Base-by-base conservation (phyloP, 2,329 filamentous ascomycete species). In the Aspergillus fumigatiaffinis region DNA sequence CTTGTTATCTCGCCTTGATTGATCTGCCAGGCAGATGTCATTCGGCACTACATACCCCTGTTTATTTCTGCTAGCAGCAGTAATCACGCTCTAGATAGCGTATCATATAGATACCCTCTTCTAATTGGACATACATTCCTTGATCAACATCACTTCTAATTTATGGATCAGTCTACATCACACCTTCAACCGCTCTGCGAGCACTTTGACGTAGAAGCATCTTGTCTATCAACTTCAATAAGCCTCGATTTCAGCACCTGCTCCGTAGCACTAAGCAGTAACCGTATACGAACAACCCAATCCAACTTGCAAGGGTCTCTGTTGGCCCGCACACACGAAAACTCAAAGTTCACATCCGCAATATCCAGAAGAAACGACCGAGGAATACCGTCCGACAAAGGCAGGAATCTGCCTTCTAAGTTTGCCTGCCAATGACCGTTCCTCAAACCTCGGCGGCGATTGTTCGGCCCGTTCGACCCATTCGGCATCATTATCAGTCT, bases 121-220 rank as follows among this genome's bases (percentile, higher is more conserved):
- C 47, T 57, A 55, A 62, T 61, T 61, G 54, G 47, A 59, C 53
- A 61, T 59, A 56, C 52, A 28, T 51, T 42, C 42, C n/a, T 44
- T 44, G 10, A 46, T 46, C 20, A 20, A 20, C 7, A 12, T 20
- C n/a, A 12, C 5, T 14, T 21, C 38, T 17, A 20, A n/a, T 20
- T 10, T 42, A 42, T 3, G 17, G n/a, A 20, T 20, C 6, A 50
- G 3, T 25, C 10, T 35, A 25, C 25, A 42, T 10, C 12, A 14
- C 3, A 32, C 29, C 12, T 10, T 4, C 29, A 12, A 14, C 4
- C 29, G 10, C 29, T 5, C 8, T 28, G 4, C 26, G 1, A 28
- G 5, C 29, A 9, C 4, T 32, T 32, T 32, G 29, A 14, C 3
- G 1, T 32, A 14, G 29, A 14, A 32, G 29, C 29, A 14, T 12